Conservation (phyloP, 2,329 filamentous ascomycete genomes). For the Ampelomyces quisqualis region DNA sequence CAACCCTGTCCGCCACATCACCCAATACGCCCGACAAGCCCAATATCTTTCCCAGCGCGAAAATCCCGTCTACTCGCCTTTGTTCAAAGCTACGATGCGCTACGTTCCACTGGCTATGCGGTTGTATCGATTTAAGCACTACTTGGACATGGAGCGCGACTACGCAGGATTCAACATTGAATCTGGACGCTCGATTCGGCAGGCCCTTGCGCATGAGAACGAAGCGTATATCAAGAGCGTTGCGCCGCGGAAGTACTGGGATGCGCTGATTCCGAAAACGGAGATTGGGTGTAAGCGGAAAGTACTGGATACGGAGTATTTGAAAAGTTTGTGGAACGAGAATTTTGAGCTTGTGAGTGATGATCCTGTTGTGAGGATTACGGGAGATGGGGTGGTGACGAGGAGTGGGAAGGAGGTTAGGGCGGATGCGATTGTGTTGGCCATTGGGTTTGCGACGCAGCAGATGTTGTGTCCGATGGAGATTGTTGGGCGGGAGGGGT, state of each 20-base stretch:
- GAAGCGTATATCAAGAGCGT: constrained; percentile 47
- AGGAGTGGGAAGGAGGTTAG: constrained; percentile 41
- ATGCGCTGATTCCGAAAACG: constrained; percentile 46
- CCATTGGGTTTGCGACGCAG: constrained; percentile 53
- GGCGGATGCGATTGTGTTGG: constrained; percentile 53
- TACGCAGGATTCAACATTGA: constrained; percentile 48
- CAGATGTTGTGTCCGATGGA: constrained; percentile 52
- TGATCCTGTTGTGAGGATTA: constrained; percentile 47
- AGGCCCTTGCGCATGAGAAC: constrained; percentile 42
- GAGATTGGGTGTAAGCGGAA: constrained; percentile 54
- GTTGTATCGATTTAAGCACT: constrained; percentile 47
- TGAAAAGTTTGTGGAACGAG: constrained; percentile 46
- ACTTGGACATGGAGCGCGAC: constrained; percentile 48
- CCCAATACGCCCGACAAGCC: constrained; percentile 54
- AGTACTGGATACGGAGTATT: constrained; percentile 52
- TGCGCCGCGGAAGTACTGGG: constrained; percentile 49
- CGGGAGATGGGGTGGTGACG: constrained; percentile 43
- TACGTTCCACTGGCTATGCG: constrained; percentile 51
- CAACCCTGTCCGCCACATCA: constrained; percentile 43
- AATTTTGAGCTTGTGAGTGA: constrained; percentile 48
- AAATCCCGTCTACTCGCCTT: constrained; percentile 45
- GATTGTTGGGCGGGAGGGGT: constrained; percentile 48
- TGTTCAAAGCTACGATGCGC: constrained; percentile 49
- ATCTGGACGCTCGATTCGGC: constrained; percentile 41
- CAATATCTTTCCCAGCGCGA: constrained; percentile 53